Base-by-base conservation (phyloP, 1,284 basidiomycete species). In the Sanghuangporus sanghuang region DNA sequence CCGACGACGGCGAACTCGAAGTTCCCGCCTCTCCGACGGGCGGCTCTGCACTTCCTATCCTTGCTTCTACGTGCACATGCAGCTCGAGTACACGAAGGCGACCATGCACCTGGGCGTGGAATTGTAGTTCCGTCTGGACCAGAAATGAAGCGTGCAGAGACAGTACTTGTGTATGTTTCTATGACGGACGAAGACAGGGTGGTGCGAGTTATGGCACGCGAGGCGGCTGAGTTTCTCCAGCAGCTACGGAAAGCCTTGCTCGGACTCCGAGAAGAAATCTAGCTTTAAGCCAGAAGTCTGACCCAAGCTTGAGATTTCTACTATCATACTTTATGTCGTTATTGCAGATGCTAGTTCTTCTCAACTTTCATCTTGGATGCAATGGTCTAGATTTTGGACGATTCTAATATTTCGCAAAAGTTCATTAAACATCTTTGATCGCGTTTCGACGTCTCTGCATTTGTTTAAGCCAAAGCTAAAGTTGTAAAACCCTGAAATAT, bases 41-140 rank as follows among this genome's bases (percentile, higher is more conserved):
- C 92, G 1, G 93, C 92, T 0, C 72, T 96, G 39, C 86, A 93
- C 69, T 89, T 96, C 72, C 78, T 96, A 42, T 80, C 85, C 1
- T 73, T 87, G 21, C 77, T 94, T 42, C 73, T 92, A 23, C 79
- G 81, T 18, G 80, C 85, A 53, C 79, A 79, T 38, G 85, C 77
- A 0, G 73, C 73, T 32, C 78, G 81, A 21, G 70, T 79, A 5
- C 82, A 87, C 64, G 80, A 84, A 12, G 73, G 75, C 3, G 54
- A 3, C 70, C 21, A 44, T 12, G 16, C 39, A 46, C 44, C 16
- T n/a, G 44, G 44, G 21, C 7, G 44, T n/a, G 21, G 14, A 5
- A 38, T 38, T 32, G 18, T 56, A 0, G 69, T 73, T 4, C 69
- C 73, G 0, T 38, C 54, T 7, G 61, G 35, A 35, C 35, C 21